Base-by-base conservation (phyloP, 202 grass and related monocot genomes). In the Tripidium arundinaceum region DNA sequence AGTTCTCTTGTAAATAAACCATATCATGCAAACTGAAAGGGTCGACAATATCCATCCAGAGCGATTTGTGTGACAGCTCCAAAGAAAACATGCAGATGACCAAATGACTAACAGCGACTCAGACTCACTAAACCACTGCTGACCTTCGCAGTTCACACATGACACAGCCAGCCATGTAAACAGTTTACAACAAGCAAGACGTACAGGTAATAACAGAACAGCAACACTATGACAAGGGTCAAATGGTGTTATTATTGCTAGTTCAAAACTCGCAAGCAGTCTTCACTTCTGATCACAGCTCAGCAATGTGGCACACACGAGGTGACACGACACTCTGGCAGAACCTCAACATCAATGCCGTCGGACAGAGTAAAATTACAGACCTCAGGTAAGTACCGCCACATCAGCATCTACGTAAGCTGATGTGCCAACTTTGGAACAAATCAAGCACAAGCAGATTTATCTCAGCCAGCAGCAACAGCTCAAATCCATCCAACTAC, bases 381-480 rank as follows among this genome's bases (percentile, higher is more conserved):
- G 22, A 22, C 79, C 72, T 81, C 72, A 58, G 49, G 60, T 49
- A 19, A 4, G 41, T 54, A 13, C 33, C 83, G 77, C 68, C 22
- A 11, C 47, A 74, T 81, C 28, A 81, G 67, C 45, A 81, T 85
- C 83, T 54, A 77, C 75, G 73, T 76, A 75, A 81, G 69, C 79
- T 82, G 83, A 72, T 26, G 41, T 70, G 83, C 52, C 42, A 64
- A 82, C 79, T 86, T 57, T 38, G 19, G 26, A 86, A 86, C 66
- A 86, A 86, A 80, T 83, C 75, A 86, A 74, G 79, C 75, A 65
- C 68, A 67, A 74, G 79, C 80, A 90, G 69, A 83, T 46, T 71
- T 68, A 65, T 79, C 83, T 86, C 74, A 49, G 63, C 62, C 79
- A 77, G 55, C 85, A 52, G 69, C 27, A 72, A 16, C 26, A 65